Evolutionary conservation across 2,329 filamentous ascomycete species (phyloP), one percentile per base, ranked within the genome.

Genomic region (Aureobasidium sp.): DNA sequence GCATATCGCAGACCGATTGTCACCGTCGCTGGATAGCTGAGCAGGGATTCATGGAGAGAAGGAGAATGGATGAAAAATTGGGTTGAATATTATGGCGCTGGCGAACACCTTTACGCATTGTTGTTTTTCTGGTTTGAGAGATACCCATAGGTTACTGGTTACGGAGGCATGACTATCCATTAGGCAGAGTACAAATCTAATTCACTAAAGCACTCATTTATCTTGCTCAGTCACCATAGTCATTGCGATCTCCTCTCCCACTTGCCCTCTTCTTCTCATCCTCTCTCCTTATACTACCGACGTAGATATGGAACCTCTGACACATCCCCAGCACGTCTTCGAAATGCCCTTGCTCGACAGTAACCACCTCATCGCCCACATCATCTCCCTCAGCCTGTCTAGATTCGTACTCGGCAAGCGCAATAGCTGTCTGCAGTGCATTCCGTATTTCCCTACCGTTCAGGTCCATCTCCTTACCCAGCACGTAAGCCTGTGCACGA

Each of bases 341-440:
- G 15, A 62, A 36, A 47, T 62, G 37, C 12, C 49, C 59, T 7
- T 47, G n/a, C 34, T 45, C 52, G n/a, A 62, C 31, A 1, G 41
- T 37, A 6, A 45, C 48, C 48, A 34, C 12, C 41, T 22, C 41
- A 20, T 44, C n/a, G 17, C 20, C 41, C 17, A 22, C 41, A 9
- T 6, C 41, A 17, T n/a, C 34, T 49, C 39, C 36, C 27, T 17
- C 48, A 3, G n/a, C 17, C 48, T 27, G 22, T 25, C 22, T 25
- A 14, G 51, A 31, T 5, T 66, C 67, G 15, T 14, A 37, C 36
- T 37, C 36, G 17, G 39, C 39, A 20, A 42, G 39, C n/a, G 39
- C 39, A 2, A 20, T 20, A 20, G 39, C 39, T 1, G 39, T 20
- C n/a, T 42, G 39, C 17, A 42, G 20, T 1, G 39, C 39, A 20